Base-by-base conservation (phyloP, 441 rosid species). In the Sinapis alba region DNA sequence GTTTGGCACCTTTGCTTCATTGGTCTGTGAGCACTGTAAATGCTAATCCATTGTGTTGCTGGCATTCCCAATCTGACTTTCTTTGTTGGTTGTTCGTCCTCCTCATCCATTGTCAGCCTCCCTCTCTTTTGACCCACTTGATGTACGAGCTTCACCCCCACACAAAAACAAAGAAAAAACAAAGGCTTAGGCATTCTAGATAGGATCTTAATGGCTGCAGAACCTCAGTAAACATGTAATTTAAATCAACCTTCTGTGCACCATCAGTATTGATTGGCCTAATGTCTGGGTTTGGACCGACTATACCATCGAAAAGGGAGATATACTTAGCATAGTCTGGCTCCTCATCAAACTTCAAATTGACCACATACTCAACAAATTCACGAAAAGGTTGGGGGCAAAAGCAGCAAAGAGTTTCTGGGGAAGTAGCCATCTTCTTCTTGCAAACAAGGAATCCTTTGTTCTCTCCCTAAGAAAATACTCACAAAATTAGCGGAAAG, bases 121-220 rank as follows among this genome's bases (percentile, higher is more conserved):
- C 97, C 98, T 66, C 99, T 88, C 91, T 96, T 96, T 62, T 91
- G 99, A 34, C 98, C 99, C 72, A 90, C 97, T 80, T 87, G 92
- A 83, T 84, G 83, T 72, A 93, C 86, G 69, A 93, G 90, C 99
- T 95, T 80, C 84, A 84, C 23, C 38, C 75, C 76, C 0, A 65
- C 8, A n/a, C n/a, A n/a, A n/a, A 74, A 9, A 2, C 51, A 78
- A 51, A 7, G 11, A 27, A 11, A 18, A 51, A 51, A 7, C 20
- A 51, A 51, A n/a, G n/a, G 26, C 23, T 62, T 50, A 63, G 57
- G 26, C 23, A 76, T 28, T 13, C 3, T 19, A 56, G 24, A 66
- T 15, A 13, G 23, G 12, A 50, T n/a, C 15, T 6, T 11, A 3
- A 51, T 26, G 51, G 13, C n/a, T n/a, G n/a, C 38, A 57, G 68